These are phyloP conservation scores for Cyamopsis tetragonoloba DNA, from an alignment of 306 rosid species.

Conservation along the genomic window DNA sequence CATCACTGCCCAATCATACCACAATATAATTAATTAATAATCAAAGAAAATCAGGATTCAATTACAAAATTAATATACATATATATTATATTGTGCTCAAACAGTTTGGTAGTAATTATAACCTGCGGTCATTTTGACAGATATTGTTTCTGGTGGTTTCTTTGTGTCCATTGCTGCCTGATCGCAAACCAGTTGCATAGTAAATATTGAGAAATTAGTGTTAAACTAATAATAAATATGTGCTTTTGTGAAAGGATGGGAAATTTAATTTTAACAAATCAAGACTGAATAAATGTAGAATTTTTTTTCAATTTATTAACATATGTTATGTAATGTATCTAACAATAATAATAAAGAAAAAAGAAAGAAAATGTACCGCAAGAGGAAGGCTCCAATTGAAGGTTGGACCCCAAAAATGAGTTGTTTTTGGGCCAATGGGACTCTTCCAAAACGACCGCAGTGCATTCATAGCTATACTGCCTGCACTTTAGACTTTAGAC, in stretches of 20 bases:
- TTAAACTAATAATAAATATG: not conserved
- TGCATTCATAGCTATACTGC: too few relatives aligned
- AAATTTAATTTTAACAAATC: too few relatives aligned
- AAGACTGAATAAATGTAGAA: too few relatives aligned
- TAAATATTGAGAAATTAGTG: not conserved
- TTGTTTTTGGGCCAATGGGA: slow-evolving; percentile 55
- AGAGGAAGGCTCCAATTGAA: slow-evolving; percentile 58
- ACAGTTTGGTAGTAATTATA: not conserved
- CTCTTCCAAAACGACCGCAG: slow-evolving; percentile 52
- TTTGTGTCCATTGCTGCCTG: slow-evolving; percentile 54
- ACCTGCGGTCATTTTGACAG: slow-evolving; percentile 58
- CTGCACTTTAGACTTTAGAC: too few relatives aligned
- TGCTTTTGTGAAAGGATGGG: too few relatives aligned
- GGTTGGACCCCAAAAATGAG: slow-evolving; percentile 66
- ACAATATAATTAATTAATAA: not conserved
- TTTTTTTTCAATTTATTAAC: too few relatives aligned
- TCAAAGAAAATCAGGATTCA: not conserved
- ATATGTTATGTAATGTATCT: too few relatives aligned
- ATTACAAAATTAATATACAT: not conserved
- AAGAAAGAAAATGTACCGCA: too few relatives aligned
- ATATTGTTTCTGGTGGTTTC: slow-evolving; percentile 56
- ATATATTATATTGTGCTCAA: too few relatives aligned
- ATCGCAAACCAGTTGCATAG: not conserved
- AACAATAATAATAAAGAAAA: too few relatives aligned
- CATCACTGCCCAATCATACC: slow-evolving; percentile 40